Base-by-base conservation (phyloP, 345 rosid genomes). In the Microcos paniculata region DNA sequence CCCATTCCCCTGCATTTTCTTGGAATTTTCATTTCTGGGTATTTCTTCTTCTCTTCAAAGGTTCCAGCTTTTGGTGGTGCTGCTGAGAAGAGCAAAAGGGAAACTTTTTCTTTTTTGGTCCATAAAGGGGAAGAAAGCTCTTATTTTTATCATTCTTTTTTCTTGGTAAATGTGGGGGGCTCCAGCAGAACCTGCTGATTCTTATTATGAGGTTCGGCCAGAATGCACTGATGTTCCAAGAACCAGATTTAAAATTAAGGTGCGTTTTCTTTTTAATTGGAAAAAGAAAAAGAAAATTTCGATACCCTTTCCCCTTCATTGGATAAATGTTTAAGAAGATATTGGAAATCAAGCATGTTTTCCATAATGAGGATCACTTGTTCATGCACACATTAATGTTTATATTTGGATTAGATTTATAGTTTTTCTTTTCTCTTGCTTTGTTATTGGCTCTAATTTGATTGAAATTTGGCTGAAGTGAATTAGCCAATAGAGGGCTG, bases 201-300 rank as follows among this genome's bases (percentile, higher is more conserved):
- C 97, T 80, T 96, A 87, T 81, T 96, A 96, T 66, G 82, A 85
- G 90, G 97, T 96, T 84, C 90, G 98, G 45, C 90, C 97, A 51
- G 97, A 96, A 53, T 96, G 98, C 85, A 89, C 88, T 31, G 97
- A 96, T 83, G 98, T 91, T 70, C 97, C 98, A 38, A 94, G 86
- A 76, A 84, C 95, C 80, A 85, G 83, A 87, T 96, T 96, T 88
- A 94, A 88, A 81, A 96, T 96, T 90, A 93, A 87, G 95, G 99
- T 96, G 72, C 62, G 88, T 73, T 26, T 16, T 0, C 51, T 40
- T 30, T 48, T 7, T 30, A 28, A 4, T 69, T 42, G 56, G 26
- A 42, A 23, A 56, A 23, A 66, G n/a, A 57, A 38, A 55, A 19
- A 2, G 28, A 18, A 53, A 6, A 2, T 65, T 28, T 46, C 33